A percentile compares a stretch with the other conserved stretches of the same genome.
Evolutionary conservation across 2,329 filamentous ascomycete species (phyloP).

Genomic region (Clonostachys rhizophaga): DNA sequence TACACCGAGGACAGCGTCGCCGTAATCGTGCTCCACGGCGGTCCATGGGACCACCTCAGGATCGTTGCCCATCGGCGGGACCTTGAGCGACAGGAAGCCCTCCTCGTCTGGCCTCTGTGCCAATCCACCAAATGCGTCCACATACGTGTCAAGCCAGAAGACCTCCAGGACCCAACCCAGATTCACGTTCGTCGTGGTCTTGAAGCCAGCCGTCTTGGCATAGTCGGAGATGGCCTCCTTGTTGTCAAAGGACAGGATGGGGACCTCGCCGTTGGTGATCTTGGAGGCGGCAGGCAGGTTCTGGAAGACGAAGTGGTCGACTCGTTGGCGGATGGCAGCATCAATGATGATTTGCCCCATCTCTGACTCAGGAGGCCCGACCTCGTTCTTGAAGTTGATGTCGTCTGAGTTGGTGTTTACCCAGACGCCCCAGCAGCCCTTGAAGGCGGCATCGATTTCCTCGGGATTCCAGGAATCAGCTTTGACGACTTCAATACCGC

Average conservation of each 20-base stretch:
- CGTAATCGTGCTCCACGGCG: not conserved
- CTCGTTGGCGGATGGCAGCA: not conserved
- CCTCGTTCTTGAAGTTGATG: not conserved
- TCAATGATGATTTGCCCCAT: not conserved
- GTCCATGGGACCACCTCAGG: not conserved
- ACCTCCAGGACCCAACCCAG: no score
- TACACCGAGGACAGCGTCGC: not conserved
- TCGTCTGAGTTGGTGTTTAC: constrained; percentile 24
- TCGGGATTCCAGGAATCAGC: constrained; percentile 16
- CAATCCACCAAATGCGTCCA: constrained; percentile 29
- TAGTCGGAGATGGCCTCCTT: not conserved
- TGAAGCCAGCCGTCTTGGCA: no score
- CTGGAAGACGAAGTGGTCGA: not conserved
- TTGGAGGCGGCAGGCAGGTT: not conserved
- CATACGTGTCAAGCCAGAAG: no score
- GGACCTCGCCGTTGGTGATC: not conserved
- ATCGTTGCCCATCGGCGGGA: constrained; percentile 12
- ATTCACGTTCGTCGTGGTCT: no score
- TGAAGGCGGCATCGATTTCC: constrained; percentile 16
- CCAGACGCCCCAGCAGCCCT: constrained; percentile 23
- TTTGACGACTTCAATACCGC: constrained; percentile 20
- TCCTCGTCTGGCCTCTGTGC: constrained; percentile 25
- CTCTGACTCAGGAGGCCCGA: not conserved
- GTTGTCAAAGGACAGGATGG: not conserved
- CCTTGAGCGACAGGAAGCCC: constrained; percentile 24